These are phyloP conservation scores for Magnolia kwangsiensis DNA, from an alignment of 164 flowering plant species.

Conservation along the genomic window DNA sequence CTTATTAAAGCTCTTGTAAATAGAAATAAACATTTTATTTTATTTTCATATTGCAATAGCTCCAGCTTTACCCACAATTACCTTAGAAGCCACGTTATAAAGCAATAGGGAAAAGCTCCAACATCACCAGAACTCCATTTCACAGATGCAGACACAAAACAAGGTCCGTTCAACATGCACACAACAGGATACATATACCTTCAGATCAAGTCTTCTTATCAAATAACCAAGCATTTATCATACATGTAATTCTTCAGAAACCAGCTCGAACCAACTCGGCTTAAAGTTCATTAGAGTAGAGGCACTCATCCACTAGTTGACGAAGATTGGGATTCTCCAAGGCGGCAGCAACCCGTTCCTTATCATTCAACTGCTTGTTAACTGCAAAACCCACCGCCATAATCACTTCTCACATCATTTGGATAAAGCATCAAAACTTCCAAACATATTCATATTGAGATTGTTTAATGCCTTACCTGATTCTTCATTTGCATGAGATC, in stretches of 20 bases:
- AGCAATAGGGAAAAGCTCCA: no score
- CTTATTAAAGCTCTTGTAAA: no score
- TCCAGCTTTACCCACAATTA: no score
- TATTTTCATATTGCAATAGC: no score
- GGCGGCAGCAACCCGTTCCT: constrained; percentile 94
- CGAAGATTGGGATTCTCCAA: constrained; percentile 91
- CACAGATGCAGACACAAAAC: no score
- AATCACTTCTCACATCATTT: background rate
- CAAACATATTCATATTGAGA: background rate
- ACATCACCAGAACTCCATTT: no score
- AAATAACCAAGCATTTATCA: background rate
- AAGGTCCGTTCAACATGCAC: no score
- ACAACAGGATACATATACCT: background rate
- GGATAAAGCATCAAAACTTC: background rate
- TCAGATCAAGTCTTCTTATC: background rate
- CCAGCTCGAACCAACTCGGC: background rate
- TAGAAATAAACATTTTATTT: no score
- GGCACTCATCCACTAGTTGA: constrained; percentile 90
- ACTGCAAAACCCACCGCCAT: constrained; percentile 34
- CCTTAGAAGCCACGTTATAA: no score
- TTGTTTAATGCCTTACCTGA: constrained; percentile 37
- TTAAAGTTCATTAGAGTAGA: constrained; percentile 60
- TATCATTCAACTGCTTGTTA: constrained; percentile 90
- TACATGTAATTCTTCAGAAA: background rate
- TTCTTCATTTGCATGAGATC: constrained; percentile 80